Evolutionary conservation across 2,329 filamentous ascomycete genomes (phyloP), one percentile per base, ranked within the genome.

Genomic region (Pyricularia sp.): DNA sequence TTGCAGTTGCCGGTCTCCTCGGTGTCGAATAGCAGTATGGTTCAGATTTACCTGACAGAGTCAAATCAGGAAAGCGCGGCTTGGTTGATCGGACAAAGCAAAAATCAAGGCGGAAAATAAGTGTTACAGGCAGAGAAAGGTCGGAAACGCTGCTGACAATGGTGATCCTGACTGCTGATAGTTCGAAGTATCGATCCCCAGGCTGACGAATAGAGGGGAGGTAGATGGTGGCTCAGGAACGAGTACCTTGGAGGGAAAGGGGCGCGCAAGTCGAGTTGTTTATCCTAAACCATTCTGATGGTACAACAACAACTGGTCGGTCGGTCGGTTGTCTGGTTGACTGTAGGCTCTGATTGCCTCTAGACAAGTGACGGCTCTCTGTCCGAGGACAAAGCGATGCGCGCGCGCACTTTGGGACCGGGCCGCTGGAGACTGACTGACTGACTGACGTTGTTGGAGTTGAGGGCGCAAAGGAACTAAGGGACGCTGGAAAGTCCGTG

Each of bases 251-350:
- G n/a, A 33, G 64, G 64, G 4, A 33, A 20, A 28, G 14, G 33
- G 23, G 30, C 33, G 31, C 36, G 25, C 65, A 66, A 66, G 23
- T 28, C 23, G 65, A 50, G 65, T 66, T 66, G 65, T 42, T 66
- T 42, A 55, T 55, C 28, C 36, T 66, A 66, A 36, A 66, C 65
- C 65, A 66, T 66, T 55, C 31, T 66, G 63, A 65, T 65, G 63
- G 17, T 36, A 14, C 28, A 30, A 65, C 63, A 64, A 64, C 28
- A 14, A 31, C 26, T 65, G 25, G 10, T 63, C 59, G 26, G 25
- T 63, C 59, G 59, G 59, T 63, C 59, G 59, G 59, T 63, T 63
- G 59, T 63, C 59, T 63, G 59, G 59, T 63, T 63, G 59, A 63
- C 59, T 63, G 59, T 28, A 63, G 59, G 59, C 26, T 28, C 14